Evolutionary conservation across 148 eudicot species (phyloP).

Genomic region (Diospyros lotus): DNA sequence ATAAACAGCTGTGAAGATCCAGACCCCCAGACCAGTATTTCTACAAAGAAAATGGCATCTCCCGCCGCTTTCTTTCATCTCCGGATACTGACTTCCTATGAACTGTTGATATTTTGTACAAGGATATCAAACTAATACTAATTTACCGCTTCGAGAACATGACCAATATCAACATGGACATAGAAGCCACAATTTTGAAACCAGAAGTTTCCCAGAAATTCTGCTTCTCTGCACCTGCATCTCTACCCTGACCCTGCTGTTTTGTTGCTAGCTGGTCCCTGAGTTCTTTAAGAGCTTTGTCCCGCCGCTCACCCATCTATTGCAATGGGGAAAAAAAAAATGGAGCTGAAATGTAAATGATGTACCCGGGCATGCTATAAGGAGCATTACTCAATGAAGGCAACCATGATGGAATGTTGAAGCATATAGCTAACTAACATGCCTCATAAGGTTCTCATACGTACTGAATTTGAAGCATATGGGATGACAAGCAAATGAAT

Average conservation of each 20-base stretch:
- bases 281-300: conserved; percentile 76
- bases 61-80: background rate
- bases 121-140: background rate
- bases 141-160: conserved; percentile 72
- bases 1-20: conserved; percentile 5
- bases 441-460: too few species aligned
- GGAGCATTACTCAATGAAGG: background rate
- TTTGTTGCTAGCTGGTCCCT: conserved; percentile 64
- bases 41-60: conserved; percentile 8
- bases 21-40: background rate
- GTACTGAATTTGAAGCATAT: too few species aligned
- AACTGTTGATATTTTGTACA: background rate
- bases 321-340: background rate
- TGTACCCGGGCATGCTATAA: background rate
- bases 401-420: background rate
- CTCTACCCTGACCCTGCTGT: conserved; percentile 31
- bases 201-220: conserved; percentile 77
- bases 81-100: background rate
- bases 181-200: conserved; percentile 66
- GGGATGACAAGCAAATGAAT: conserved; percentile 1
- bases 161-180: conserved; percentile 85
- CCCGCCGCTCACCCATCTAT: conserved; percentile 81
- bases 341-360: background rate
- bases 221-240: conserved; percentile 27
- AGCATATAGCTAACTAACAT: too few species aligned